phyloP scores from a whole-genome alignment of 2,329 filamentous ascomycete genomes.

The Fusarium subglutinans region DNA sequence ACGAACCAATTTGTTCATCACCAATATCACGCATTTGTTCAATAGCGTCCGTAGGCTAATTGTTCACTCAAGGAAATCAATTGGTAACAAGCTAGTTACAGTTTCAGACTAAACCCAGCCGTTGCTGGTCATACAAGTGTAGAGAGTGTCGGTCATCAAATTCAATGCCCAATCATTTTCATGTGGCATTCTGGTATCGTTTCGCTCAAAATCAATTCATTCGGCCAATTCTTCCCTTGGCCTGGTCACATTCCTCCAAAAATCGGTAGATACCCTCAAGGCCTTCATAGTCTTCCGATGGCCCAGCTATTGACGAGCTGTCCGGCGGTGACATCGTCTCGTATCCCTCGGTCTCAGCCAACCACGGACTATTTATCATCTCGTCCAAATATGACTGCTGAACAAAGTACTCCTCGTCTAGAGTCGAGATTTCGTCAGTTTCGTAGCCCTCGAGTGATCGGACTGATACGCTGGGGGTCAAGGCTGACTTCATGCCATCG shows the following conservation, averaged over 20 bases:
- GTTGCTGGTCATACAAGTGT: conserved; percentile 25
- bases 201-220: conserved; percentile 30
- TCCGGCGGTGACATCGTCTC: conserved; percentile 59
- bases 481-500: conserved; percentile 50
- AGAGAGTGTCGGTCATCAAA: conserved; percentile 42
- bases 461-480: conserved; percentile 60
- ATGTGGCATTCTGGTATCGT: conserved; percentile 30
- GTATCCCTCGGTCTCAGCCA: conserved; percentile 59
- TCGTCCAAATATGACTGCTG: conserved; percentile 55
- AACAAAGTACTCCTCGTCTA: conserved; percentile 49
- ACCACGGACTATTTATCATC: conserved; percentile 59
- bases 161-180: conserved; percentile 16
- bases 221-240: conserved; percentile 47
- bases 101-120: conserved; percentile 22
- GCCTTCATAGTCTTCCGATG: conserved; percentile 62
- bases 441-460: conserved; percentile 56
- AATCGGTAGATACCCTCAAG: conserved; percentile 67
- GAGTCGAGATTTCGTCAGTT: conserved; percentile 50
- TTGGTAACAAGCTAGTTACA: conserved; percentile 32
- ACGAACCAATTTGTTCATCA: background rate
- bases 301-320: conserved; percentile 57
- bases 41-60: background rate
- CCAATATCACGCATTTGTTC: background rate
- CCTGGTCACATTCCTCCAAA: conserved; percentile 65
- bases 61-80: conserved; percentile 35